Conservation (phyloP, 139 green algal species). For the Dunaliella primolecta region DNA sequence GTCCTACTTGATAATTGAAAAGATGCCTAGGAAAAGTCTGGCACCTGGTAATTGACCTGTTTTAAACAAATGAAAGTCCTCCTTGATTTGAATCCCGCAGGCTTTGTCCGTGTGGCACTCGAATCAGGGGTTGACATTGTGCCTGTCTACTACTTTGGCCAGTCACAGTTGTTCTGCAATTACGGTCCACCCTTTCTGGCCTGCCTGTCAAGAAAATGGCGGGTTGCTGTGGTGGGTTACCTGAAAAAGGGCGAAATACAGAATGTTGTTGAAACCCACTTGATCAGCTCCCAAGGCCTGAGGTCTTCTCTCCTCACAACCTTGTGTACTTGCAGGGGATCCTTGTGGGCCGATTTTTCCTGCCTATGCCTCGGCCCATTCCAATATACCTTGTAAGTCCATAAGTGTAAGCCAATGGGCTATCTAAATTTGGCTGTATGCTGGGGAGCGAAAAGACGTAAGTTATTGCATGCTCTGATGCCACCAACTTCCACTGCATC, state of each 20-base stretch:
- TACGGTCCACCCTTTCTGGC: background rate
- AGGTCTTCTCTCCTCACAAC: too few relatives aligned
- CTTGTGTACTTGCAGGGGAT: too few relatives aligned
- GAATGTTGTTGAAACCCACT: too few relatives aligned
- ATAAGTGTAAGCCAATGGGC: too few relatives aligned
- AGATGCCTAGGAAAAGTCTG: background rate
- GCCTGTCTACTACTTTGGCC: slow-evolving; percentile 11
- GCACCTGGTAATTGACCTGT: background rate
- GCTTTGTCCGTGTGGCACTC: slow-evolving; percentile 39
- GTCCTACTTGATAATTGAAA: background rate
- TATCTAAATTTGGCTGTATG: background rate
- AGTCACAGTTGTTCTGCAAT: background rate
- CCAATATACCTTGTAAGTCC: background rate
- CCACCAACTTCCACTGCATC: background rate
- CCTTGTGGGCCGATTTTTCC: background rate
- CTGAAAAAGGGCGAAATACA: too few relatives aligned
- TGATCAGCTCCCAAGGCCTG: too few relatives aligned
- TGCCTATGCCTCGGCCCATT: background rate
- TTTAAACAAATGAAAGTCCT: background rate
- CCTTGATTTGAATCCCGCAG: background rate
- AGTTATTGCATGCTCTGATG: background rate
- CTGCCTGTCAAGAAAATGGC: background rate
- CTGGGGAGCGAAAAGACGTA: too few relatives aligned
- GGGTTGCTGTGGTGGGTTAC: background rate
- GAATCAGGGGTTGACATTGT: background rate